Conservation (phyloP, 768 basidiomycete species). For the Xanthoconium purpureum region DNA sequence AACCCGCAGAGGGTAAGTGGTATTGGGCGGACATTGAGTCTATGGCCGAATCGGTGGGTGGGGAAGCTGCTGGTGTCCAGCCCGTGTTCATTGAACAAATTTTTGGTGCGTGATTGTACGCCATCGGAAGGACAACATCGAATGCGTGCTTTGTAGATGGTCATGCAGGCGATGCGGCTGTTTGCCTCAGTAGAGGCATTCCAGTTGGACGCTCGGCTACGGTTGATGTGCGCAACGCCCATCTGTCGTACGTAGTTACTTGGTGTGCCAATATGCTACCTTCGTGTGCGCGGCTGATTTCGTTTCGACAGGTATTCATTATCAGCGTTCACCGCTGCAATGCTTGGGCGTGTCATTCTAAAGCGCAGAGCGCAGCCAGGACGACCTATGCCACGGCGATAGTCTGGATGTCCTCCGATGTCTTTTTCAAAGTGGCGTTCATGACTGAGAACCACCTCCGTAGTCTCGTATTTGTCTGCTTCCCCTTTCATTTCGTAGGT, state of each 20-base stretch:
- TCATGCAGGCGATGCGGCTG: conserved; percentile 69
- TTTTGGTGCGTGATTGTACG: conserved; percentile 58
- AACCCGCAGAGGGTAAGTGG: conserved; percentile 77
- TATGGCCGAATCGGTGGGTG: conserved; percentile 78
- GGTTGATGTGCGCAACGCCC: conserved; percentile 89
- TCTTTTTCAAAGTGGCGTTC: not conserved
- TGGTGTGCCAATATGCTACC: conserved; percentile 54
- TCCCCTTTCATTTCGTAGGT: not conserved
- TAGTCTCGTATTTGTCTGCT: conserved; percentile 5
- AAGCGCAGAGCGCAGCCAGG: conserved; percentile 50
- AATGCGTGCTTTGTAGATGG: conserved; percentile 56
- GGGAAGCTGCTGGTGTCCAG: conserved; percentile 68
- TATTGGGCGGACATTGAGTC: conserved; percentile 85
- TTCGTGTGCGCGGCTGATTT: conserved; percentile 11
- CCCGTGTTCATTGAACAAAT: conserved; percentile 90
- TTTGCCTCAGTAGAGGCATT: conserved; percentile 61
- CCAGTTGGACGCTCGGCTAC: conserved; percentile 82
- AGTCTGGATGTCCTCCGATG: not conserved
- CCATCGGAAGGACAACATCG: not conserved
- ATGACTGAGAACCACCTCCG: not conserved
- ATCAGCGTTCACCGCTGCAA: conserved; percentile 77
- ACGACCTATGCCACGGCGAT: conserved; percentile 55
- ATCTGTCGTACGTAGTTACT: conserved; percentile 91
- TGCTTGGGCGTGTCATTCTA: conserved; percentile 70
- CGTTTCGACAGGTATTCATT: conserved; percentile 71